These are phyloP conservation scores for Yarrowia sp. DNA, from an alignment of 805 yeast species.

Conservation along the genomic window DNA sequence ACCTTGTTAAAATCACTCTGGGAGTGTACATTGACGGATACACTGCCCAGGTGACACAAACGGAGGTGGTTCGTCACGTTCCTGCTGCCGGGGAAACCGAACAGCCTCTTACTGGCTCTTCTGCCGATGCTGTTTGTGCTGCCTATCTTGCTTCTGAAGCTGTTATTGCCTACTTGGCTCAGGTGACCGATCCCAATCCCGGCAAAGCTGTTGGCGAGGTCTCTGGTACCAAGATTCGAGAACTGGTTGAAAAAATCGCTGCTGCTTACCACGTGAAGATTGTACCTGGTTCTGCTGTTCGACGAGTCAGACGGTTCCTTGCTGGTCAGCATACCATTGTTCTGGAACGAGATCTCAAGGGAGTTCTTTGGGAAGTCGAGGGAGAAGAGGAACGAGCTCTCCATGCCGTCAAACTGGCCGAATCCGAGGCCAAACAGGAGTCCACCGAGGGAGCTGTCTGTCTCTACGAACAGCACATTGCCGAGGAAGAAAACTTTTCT, in stretches of 20 bases:
- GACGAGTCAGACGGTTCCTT: slow-evolving; percentile 87
- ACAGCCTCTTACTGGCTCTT: slow-evolving; percentile 78
- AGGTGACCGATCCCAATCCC: slow-evolving; percentile 57
- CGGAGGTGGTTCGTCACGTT: slow-evolving; percentile 63
- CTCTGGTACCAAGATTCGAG: slow-evolving; percentile 67
- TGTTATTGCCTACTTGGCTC: slow-evolving; percentile 69
- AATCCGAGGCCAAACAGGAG: not conserved
- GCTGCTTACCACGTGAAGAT: slow-evolving; percentile 74
- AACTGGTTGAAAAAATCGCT: slow-evolving; percentile 84
- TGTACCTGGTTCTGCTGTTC: slow-evolving; percentile 88
- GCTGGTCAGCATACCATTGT: slow-evolving; percentile 96
- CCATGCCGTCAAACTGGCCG: slow-evolving; percentile 26
- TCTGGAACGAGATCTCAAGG: slow-evolving; percentile 88
- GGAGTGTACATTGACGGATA: slow-evolving; percentile 97
- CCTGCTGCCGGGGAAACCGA: slow-evolving; percentile 47
- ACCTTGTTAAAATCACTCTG: slow-evolving; percentile 74
- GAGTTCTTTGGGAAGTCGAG: slow-evolving; percentile 51
- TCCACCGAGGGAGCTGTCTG: slow-evolving; percentile 31
- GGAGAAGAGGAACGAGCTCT: slow-evolving; percentile 29
- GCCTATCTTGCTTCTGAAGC: slow-evolving; percentile 87
- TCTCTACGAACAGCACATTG: slow-evolving; percentile 36
- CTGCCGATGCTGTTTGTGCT: slow-evolving; percentile 89
- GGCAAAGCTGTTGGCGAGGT: slow-evolving; percentile 39
- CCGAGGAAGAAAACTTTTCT: slow-evolving; percentile 55
- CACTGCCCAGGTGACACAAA: slow-evolving; percentile 82